Conservation (phyloP, 345 rosid species). For the Turnera subulata region DNA sequence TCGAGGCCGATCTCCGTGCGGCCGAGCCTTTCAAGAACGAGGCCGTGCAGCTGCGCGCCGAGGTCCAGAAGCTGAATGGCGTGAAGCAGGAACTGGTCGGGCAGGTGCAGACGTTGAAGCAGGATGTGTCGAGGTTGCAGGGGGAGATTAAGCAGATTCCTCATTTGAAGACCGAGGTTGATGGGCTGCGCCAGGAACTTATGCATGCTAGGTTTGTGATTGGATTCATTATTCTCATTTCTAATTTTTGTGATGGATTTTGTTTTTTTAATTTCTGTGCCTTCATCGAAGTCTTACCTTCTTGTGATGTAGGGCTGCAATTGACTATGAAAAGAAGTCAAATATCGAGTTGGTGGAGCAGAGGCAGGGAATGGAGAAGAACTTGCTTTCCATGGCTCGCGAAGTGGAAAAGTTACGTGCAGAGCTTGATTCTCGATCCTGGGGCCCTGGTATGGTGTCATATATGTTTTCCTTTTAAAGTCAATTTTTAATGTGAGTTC, state of each 20-base stretch:
- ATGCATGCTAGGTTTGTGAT: slow-evolving; percentile 74
- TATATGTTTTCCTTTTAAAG: slow-evolving; percentile 4
- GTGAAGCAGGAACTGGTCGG: slow-evolving; percentile 62
- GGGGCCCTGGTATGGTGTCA: slow-evolving; percentile 58
- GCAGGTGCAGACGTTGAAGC: slow-evolving; percentile 66
- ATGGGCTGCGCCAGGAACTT: slow-evolving; percentile 77
- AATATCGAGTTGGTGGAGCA: slow-evolving; percentile 90
- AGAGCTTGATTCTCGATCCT: slow-evolving; percentile 69
- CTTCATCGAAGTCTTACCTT: too few species aligned
- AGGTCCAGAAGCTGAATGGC: slow-evolving; percentile 67
- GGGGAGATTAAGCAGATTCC: slow-evolving; percentile 78
- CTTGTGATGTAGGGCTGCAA: slow-evolving; percentile 52
- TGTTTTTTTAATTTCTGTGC: too few species aligned
- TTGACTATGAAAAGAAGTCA: slow-evolving; percentile 92
- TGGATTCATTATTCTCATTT: background rate
- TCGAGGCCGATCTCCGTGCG: slow-evolving; percentile 81
- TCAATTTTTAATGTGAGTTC: slow-evolving; percentile 6
- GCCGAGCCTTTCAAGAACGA: slow-evolving; percentile 81
- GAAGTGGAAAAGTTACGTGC: slow-evolving; percentile 95
- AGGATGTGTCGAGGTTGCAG: slow-evolving; percentile 62
- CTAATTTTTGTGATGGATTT: background rate
- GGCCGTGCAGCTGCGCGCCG: slow-evolving; percentile 53
- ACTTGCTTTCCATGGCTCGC: slow-evolving; percentile 92
- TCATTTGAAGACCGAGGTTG: slow-evolving; percentile 54
- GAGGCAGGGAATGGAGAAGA: slow-evolving; percentile 91